A percentile compares a stretch with the other conserved stretches of the same genome.
These are phyloP conservation scores for Yamadazyma laniorum DNA, from an alignment of 805 yeast genomes.

Conservation along the genomic window DNA sequence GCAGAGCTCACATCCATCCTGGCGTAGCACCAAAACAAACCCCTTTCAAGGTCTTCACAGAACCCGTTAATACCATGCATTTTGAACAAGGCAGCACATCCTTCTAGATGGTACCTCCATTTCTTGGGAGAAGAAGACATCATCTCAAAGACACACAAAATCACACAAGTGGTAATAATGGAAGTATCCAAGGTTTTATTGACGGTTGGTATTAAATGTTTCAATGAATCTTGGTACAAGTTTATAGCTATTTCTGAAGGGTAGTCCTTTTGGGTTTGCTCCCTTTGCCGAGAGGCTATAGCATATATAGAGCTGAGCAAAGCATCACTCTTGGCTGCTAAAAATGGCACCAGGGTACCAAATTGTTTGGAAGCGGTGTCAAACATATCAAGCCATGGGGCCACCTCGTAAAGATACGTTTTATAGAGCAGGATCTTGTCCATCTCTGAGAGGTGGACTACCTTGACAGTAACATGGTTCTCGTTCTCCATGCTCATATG, in stretches of 20 bases:
- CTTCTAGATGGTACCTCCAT: slow-evolving; percentile 41
- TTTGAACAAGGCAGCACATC: slow-evolving; percentile 31
- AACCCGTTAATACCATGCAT: slow-evolving; percentile 39
- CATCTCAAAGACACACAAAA: slow-evolving; percentile 43
- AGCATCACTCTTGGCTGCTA: slow-evolving; percentile 12
- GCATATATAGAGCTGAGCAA: slow-evolving; percentile 29
- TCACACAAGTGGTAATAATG: slow-evolving; percentile 36
- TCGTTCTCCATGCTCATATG: not conserved
- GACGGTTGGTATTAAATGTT: slow-evolving; percentile 31
- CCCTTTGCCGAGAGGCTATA: slow-evolving; percentile 31
- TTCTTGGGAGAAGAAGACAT: slow-evolving; percentile 36
- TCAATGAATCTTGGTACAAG: slow-evolving; percentile 33
- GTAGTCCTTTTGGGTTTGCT: slow-evolving; percentile 23
- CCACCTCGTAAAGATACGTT: slow-evolving; percentile 36
- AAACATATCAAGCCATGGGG: slow-evolving; percentile 41
- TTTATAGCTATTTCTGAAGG: slow-evolving; percentile 23
- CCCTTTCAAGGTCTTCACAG: slow-evolving; percentile 31
- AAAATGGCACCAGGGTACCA: slow-evolving; percentile 19
- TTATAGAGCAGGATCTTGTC: slow-evolving; percentile 30
- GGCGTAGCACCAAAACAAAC: slow-evolving; percentile 45
- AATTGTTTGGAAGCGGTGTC: slow-evolving; percentile 29
- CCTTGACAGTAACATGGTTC: not conserved
- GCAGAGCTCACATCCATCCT: slow-evolving; percentile 40
- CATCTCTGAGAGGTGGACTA: not conserved
- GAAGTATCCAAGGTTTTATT: slow-evolving; percentile 25